A percentile compares a stretch with the other conserved stretches of the same genome.
phyloP scores from a whole-genome alignment of 2,329 filamentous ascomycete species.

The Nannizzia gypsea region DNA sequence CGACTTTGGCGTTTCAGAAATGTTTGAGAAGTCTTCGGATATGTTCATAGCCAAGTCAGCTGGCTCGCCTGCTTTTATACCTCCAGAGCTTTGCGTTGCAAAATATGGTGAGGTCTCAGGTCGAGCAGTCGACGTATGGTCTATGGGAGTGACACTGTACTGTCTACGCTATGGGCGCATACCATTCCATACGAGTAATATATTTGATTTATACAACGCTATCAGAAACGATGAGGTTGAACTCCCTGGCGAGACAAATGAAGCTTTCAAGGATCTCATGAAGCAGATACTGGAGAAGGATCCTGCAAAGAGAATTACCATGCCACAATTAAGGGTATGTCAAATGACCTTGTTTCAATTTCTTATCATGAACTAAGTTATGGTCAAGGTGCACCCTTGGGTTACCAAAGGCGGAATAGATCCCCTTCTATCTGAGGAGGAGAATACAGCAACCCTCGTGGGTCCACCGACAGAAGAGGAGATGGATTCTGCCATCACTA shows the following conservation, averaged over 20 bases:
- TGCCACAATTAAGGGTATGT: constrained; percentile 65
- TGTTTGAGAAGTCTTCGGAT: constrained; percentile 78
- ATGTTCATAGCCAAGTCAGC: constrained; percentile 92
- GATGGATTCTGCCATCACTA: constrained; percentile 79
- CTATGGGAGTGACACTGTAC: constrained; percentile 91
- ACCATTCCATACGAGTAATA: constrained; percentile 67
- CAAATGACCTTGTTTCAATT: constrained; percentile 22
- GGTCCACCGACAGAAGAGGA: constrained; percentile 82
- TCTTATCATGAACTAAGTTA: constrained; percentile 11
- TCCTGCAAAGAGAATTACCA: constrained; percentile 67
- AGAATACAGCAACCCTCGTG: constrained; percentile 72
- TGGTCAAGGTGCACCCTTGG: constrained; percentile 70
- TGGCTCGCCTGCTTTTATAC: constrained; percentile 86
- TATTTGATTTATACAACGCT: constrained; percentile 79
- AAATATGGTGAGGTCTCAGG: constrained; percentile 82
- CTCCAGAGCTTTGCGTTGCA: constrained; percentile 79
- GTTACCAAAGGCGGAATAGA: constrained; percentile 73
- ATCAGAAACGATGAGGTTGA: constrained; percentile 61
- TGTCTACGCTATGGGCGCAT: constrained; percentile 81
- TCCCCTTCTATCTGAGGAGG: constrained; percentile 63
- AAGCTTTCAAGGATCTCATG: constrained; percentile 65
- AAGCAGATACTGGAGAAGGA: constrained; percentile 68
- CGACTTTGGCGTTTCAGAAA: constrained; percentile 98
- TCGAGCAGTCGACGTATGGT: constrained; percentile 90
- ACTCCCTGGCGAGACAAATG: constrained; percentile 52